Evolutionary conservation across 345 rosid species (phyloP).

Genomic region (Linum usitatissimum): DNA sequence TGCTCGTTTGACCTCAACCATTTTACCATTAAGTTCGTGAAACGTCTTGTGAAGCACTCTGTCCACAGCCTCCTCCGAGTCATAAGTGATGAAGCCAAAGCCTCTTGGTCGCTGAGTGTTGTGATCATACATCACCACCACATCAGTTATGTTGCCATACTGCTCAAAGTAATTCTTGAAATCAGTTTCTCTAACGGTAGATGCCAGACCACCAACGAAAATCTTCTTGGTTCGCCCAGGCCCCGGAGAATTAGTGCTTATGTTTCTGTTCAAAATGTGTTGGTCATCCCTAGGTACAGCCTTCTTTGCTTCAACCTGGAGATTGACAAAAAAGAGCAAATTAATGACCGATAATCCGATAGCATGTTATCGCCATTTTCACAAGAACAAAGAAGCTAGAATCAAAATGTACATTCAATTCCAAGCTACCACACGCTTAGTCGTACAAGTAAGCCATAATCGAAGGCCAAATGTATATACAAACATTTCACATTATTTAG

Average conservation of each 20-base stretch:
- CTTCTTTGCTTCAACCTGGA: constrained; percentile 95
- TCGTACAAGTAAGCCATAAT: no score
- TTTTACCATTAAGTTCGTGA: constrained; percentile 92
- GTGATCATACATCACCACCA: constrained; percentile 98
- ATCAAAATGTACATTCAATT: no score
- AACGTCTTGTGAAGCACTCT: constrained; percentile 76
- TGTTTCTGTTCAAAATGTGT: constrained; percentile 46
- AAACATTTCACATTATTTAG: no score
- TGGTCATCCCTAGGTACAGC: constrained; percentile 91
- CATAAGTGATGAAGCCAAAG: constrained; percentile 93
- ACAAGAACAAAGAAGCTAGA: no score
- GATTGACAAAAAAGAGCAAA: constrained; percentile 12
- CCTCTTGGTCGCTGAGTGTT: constrained; percentile 98
- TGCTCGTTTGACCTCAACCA: constrained; percentile 98
- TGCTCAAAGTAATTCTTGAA: constrained; percentile 82
- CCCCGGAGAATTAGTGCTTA: constrained; percentile 46
- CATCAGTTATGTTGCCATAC: constrained; percentile 75
- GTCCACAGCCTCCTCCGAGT: constrained; percentile 86
- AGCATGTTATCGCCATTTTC: no score
- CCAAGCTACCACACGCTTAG: no score
- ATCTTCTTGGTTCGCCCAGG: constrained; percentile 65
- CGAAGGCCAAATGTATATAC: no score
- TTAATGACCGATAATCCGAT: neutral
- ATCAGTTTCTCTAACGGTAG: constrained; percentile 54
- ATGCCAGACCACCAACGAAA: constrained; percentile 87